Percentiles rank a stretch among this genome's conserved stretches.
These are phyloP conservation scores for Boletus sp. DNA, from an alignment of 768 basidiomycete genomes.

Conservation along the genomic window DNA sequence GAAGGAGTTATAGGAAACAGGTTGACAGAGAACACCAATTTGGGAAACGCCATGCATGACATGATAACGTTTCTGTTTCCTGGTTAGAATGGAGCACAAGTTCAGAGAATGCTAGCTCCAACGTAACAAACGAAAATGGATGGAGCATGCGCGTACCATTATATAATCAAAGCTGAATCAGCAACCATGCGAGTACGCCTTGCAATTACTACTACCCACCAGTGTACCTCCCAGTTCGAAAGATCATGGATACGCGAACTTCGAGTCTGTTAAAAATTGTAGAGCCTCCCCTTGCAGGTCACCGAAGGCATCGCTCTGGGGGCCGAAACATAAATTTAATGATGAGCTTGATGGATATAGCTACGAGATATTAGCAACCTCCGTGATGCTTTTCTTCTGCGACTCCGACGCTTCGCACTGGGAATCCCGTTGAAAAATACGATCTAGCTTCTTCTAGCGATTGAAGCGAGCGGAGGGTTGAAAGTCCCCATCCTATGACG, in stretches of 20 bases:
- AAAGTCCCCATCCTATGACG: neutral
- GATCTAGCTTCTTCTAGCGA: neutral
- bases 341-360: too few relatives aligned
- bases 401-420: neutral
- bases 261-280: neutral
- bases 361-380: neutral
- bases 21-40: neutral
- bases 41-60: neutral
- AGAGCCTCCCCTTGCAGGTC: neutral
- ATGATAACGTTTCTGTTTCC: neutral
- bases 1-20: neutral
- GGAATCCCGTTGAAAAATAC: neutral
- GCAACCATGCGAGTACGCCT: neutral
- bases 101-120: neutral
- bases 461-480: neutral
- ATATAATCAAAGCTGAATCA: neutral
- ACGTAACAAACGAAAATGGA: neutral
- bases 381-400: neutral
- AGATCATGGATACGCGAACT: neutral
- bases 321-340: neutral
- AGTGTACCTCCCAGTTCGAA: neutral
- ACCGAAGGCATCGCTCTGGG: neutral
- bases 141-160: neutral
- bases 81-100: neutral
- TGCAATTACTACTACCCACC: neutral